phyloP scores from a whole-genome alignment of 2,329 filamentous ascomycete genomes.

The Albophoma yamanashiensis region DNA sequence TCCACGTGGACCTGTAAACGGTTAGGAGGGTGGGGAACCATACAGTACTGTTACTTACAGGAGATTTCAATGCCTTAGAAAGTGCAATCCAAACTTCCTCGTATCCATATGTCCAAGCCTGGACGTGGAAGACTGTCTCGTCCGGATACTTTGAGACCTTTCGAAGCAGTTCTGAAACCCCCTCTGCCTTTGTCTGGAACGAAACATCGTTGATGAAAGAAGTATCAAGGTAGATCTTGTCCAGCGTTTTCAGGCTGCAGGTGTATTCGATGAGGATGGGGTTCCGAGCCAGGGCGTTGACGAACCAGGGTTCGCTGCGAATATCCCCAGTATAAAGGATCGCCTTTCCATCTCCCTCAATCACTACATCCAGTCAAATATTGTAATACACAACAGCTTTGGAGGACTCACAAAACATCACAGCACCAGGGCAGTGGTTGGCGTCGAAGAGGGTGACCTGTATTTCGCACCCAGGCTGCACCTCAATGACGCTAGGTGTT shows the following conservation, averaged over 20 bases:
- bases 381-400: neutral
- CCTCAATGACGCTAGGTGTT: constrained; percentile 65
- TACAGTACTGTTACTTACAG: constrained; percentile 26
- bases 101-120: constrained; percentile 83
- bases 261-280: constrained; percentile 69
- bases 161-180: constrained; percentile 59
- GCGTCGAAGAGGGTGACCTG: constrained; percentile 81
- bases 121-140: constrained; percentile 72
- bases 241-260: constrained; percentile 52
- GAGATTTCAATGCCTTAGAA: constrained; percentile 55
- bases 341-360: constrained; percentile 62
- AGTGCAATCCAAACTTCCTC: constrained; percentile 87
- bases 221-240: constrained; percentile 83
- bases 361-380: constrained; percentile 35
- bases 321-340: constrained; percentile 86
- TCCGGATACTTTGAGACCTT: constrained; percentile 58
- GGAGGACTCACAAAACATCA: constrained; percentile 62
- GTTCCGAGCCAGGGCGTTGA: constrained; percentile 60
- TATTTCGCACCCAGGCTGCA: constrained; percentile 57
- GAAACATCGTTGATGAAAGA: constrained; percentile 47
- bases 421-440: constrained; percentile 82
- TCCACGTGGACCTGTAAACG: constrained; percentile 64
- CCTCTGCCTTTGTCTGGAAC: constrained; percentile 59
- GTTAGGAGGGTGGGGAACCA: constrained; percentile 3
- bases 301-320: constrained; percentile 77